Evolutionary conservation across 495 filamentous ascomycete genomes (phyloP).

Genomic region (Lasiosphaeria ovina): DNA sequence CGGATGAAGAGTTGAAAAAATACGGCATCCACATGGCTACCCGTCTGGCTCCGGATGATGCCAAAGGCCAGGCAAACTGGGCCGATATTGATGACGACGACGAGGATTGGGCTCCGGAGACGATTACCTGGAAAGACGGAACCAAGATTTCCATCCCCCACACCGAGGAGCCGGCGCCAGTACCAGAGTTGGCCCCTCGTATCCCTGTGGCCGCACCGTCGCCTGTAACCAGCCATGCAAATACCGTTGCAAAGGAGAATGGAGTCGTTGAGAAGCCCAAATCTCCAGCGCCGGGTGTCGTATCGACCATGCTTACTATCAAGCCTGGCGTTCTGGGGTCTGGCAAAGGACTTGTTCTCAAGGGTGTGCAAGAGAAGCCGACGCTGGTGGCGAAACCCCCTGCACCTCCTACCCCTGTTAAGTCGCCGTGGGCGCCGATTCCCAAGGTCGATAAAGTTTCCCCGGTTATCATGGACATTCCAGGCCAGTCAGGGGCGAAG

Average conservation of each 20-base stretch:
- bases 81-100: conserved; percentile 99
- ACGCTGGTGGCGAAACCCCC: conserved; percentile 78
- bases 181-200: conserved; percentile 30
- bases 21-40: conserved; percentile 96
- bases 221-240: neutral
- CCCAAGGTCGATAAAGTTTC: conserved; percentile 81
- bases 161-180: conserved; percentile 48
- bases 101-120: conserved; percentile 95
- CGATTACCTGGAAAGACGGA: conserved; percentile 95
- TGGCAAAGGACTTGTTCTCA: conserved; percentile 57
- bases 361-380: conserved; percentile 69
- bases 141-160: conserved; percentile 84
- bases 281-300: conserved; percentile 37
- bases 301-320: conserved; percentile 27
- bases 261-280: conserved; percentile 34
- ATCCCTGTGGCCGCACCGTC: conserved; percentile 14
- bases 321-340: conserved; percentile 44
- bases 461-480: conserved; percentile 56
- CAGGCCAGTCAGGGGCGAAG: conserved; percentile 27
- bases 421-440: conserved; percentile 87
- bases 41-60: conserved; percentile 78
- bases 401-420: conserved; percentile 65
- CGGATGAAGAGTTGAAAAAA: conserved; percentile 94
- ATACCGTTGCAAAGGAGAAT: conserved; percentile 19
- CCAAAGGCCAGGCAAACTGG: conserved; percentile 83